These are phyloP conservation scores for Boletus reticulatus DNA, from an alignment of 768 basidiomycete genomes.

Conservation along the genomic window DNA sequence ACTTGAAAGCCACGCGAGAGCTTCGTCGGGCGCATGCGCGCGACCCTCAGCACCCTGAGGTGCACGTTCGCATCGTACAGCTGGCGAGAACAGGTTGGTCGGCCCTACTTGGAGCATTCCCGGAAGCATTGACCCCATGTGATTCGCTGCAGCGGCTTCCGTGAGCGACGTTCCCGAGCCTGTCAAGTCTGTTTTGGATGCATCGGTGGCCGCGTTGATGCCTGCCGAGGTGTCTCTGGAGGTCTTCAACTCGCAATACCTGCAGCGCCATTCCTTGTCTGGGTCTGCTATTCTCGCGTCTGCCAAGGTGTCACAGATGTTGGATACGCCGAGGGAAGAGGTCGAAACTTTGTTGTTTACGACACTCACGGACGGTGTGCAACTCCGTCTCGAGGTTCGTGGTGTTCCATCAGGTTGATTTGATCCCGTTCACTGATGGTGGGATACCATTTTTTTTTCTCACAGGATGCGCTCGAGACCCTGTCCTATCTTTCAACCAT, in stretches of 20 bases:
- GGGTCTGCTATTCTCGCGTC: constrained; percentile 57
- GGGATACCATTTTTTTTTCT: not conserved
- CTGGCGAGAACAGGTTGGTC: constrained; percentile 53
- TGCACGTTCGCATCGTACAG: constrained; percentile 71
- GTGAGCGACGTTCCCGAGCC: constrained; percentile 44
- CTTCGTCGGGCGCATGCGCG: constrained; percentile 56
- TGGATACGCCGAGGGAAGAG: constrained; percentile 53
- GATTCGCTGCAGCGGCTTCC: constrained; percentile 41
- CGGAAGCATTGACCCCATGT: not conserved
- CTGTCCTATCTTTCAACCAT: constrained; percentile 48
- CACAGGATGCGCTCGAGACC: constrained; percentile 51
- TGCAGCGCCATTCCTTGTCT: constrained; percentile 57
- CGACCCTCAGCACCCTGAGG: constrained; percentile 55
- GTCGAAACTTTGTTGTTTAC: constrained; percentile 59
- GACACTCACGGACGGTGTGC: constrained; percentile 40
- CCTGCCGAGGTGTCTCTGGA: constrained; percentile 59
- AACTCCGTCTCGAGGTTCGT: constrained; percentile 47
- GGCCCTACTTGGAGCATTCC: too few species aligned
- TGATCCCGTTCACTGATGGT: not conserved
- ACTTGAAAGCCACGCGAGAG: constrained; percentile 72
- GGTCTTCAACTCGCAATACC: constrained; percentile 70
- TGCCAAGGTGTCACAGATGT: constrained; percentile 51
- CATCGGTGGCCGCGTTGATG: constrained; percentile 48
- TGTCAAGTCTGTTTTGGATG: constrained; percentile 49
- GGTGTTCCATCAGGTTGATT: too few species aligned